Base-by-base conservation (phyloP, 768 basidiomycete species). In the Tricholoma flavovirens region DNA sequence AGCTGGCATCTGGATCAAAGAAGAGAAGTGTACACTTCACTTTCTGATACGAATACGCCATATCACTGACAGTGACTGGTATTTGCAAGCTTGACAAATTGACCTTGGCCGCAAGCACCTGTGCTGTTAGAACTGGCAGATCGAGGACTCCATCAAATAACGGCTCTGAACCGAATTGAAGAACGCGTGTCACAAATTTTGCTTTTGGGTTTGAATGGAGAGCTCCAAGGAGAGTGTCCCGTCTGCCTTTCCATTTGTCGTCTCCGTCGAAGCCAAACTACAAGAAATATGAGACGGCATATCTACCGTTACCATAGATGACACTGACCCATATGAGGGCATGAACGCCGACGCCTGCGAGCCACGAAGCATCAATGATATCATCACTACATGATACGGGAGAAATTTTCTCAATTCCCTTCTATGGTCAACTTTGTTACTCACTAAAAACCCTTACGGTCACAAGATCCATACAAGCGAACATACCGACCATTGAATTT, bases 161-260 rank as follows among this genome's bases (percentile, higher is more conserved):
- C 1, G 86, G 86, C 61, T 88, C 87, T 0, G 85, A 85, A 30
- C 87, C 87, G 60, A 88, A 88, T 58, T 88, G 86, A 3, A 88
- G 68, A 1, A 71, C 82, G 17, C 84, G 80, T 0, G 83, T 86
- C 22, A 87, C 78, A 53, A 81, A 87, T 59, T 81, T 80, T 14
- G 83, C 84, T 58, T 79, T 84, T 1, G 78, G 75, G 54, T 86
- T 87, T 1, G 79, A 78, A 54, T 79, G 81, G 24, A 87, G 75
- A 0, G 74, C 73, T 19, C 65, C 69, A 38, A 87, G 68, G 48
- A 87, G 75, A 2, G 68, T 67, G 59, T 85, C 75, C 9, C 84
- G 77, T 24, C 84, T 79, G 2, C 72, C 68, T 54, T 73, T 72
- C 82, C 84, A 88, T 58, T 77, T 62, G 59, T 81, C 64, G 29